Base-by-base conservation (phyloP, 106 monocot species). In the Apostasia ramifera region DNA sequence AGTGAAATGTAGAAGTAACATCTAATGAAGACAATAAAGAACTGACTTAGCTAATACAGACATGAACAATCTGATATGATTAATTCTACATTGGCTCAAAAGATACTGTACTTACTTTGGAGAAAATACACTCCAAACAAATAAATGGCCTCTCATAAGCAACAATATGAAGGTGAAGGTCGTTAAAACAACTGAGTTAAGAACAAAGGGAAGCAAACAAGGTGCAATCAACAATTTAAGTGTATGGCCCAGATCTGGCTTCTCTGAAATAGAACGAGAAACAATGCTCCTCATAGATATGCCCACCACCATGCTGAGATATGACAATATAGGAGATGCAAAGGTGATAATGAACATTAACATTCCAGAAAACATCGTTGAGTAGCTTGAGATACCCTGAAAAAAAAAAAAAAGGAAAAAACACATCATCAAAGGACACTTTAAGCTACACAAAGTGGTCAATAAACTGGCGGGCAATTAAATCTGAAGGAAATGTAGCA, bases 101-200 rank as follows among this genome's bases (percentile, higher is more conserved):
- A 26, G 26, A 2, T 37, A 3, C 43, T 15, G 1, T 54, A 83
- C 92, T 87, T 83, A 98, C 97, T 98, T 98, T 54, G 97, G 97
- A 54, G 97, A 98, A 79, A 98, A 98, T 1, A 98, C 92, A 43
- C 97, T 98, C 92, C 97, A 98, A 74, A 98, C 72, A 67, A 98
- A 98, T 57, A 98, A 73, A 77, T 98, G 97, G 67, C 90, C 83
- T 64, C 92, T 89, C 97, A 98, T 98, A 43, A 85, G 61, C 63
- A 89, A 53, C 80, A 98, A 78, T 53, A 90, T 74, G 4, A 92
- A 62, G 13, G 97, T 98, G 79, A 87, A 98, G 6, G 85, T 57
- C 54, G 76, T 83, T 69, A 98, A 83, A 2, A 80, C 71, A 59
- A 92, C 8, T 51, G 97, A 92, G 69, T 98, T 98, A 43, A 98